Percentiles rank a stretch among this genome's conserved stretches.
Evolutionary conservation across 1,284 basidiomycete genomes (phyloP).

Genomic region (Thelephora terrestris): DNA sequence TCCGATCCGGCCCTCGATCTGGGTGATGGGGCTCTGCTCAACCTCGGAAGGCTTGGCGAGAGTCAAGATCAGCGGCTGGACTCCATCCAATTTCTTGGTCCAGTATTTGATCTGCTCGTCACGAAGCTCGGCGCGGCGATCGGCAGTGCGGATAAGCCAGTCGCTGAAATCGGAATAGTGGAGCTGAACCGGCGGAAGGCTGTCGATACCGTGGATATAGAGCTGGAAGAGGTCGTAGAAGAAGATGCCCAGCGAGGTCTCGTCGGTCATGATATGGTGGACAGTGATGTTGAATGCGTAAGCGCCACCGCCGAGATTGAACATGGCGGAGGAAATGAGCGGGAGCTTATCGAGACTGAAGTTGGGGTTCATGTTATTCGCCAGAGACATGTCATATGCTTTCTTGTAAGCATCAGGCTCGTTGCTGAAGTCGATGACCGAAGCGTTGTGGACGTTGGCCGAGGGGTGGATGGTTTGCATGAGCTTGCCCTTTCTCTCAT

Average conservation of each 20-base stretch:
- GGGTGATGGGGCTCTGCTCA: slow-evolving; percentile 17
- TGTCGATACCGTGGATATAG: slow-evolving; percentile 16
- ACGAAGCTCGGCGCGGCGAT: slow-evolving; percentile 15
- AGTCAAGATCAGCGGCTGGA: slow-evolving; percentile 18
- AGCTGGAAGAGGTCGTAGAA: slow-evolving; percentile 19
- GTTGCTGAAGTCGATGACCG: slow-evolving; percentile 15
- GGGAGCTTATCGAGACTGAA: slow-evolving; percentile 17
- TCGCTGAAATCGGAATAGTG: no score
- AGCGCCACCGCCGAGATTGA: slow-evolving; percentile 13
- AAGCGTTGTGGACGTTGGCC: slow-evolving; percentile 10
- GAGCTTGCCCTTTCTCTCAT: slow-evolving; percentile 17
- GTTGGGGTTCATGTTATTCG: slow-evolving; percentile 15
- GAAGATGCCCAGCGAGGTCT: slow-evolving; percentile 18
- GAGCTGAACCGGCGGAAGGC: slow-evolving; percentile 14
- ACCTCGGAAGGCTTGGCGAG: slow-evolving; percentile 17
- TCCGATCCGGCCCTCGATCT: slow-evolving; percentile 17
- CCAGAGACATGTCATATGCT: slow-evolving; percentile 19
- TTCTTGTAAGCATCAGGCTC: slow-evolving; percentile 14
- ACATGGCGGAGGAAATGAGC: slow-evolving; percentile 14
- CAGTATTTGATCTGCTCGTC: slow-evolving; percentile 18
- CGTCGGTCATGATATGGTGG: slow-evolving; percentile 20
- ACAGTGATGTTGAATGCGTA: slow-evolving; percentile 19
- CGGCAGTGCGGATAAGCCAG: slow-evolving; percentile 18
- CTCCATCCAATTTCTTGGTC: slow-evolving; percentile 13
- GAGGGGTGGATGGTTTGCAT: slow-evolving; percentile 17